Conservation (phyloP, 352 stramenopile genomes). For the Globisporangium radiosum region DNA sequence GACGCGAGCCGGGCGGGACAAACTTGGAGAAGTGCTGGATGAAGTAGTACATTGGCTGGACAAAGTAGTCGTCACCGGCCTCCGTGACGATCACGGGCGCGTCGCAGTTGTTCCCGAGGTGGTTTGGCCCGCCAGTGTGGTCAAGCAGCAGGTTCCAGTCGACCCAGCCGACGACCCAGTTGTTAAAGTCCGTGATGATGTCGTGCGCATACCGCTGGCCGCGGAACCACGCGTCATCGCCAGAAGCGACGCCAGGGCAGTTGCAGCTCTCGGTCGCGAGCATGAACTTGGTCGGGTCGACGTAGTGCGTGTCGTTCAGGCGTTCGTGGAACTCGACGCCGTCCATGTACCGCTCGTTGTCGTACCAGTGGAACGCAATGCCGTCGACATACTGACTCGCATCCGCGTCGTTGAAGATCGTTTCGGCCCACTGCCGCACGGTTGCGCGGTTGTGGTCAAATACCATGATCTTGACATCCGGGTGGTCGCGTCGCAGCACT, state of each 20-base stretch:
- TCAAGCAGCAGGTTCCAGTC: constrained; percentile 92
- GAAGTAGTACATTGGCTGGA: constrained; percentile 90
- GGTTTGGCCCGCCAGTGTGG: constrained; percentile 84
- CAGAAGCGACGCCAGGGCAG: constrained; percentile 56
- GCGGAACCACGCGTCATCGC: constrained; percentile 69
- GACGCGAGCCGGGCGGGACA: constrained; percentile 66
- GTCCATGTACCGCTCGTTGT: constrained; percentile 55
- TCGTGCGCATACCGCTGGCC: constrained; percentile 86
- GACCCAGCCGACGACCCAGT: constrained; percentile 84
- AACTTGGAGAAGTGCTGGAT: constrained; percentile 89
- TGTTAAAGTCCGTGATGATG: constrained; percentile 88
- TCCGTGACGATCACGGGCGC: constrained; percentile 76
- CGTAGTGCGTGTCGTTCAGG: constrained; percentile 67
- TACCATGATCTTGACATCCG: constrained; percentile 86
- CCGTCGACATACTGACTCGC: constrained; percentile 80
- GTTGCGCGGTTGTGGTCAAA: constrained; percentile 89
- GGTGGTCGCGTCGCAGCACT: constrained; percentile 75
- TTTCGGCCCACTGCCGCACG: constrained; percentile 61
- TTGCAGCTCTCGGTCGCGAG: constrained; percentile 73
- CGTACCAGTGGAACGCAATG: constrained; percentile 90
- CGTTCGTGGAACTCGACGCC: constrained; percentile 64
- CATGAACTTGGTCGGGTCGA: constrained; percentile 56
- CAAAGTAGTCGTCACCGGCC: constrained; percentile 51
- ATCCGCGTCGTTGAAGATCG: constrained; percentile 59
- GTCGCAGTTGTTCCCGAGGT: constrained; percentile 73